phyloP scores from a whole-genome alignment of 805 yeast species.

The Starmerella sp. region DNA sequence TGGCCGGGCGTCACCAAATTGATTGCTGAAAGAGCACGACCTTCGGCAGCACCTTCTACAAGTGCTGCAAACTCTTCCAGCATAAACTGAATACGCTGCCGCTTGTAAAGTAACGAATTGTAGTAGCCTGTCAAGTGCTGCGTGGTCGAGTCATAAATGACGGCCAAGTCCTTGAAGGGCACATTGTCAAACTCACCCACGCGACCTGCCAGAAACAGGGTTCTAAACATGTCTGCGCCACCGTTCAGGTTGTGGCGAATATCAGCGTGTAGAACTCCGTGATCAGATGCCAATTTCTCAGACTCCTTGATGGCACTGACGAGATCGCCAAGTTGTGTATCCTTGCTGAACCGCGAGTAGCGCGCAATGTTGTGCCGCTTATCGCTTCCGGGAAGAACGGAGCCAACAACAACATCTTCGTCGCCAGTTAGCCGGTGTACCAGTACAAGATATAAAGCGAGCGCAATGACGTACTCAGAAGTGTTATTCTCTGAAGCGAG shows the following conservation, averaged over 20 bases:
- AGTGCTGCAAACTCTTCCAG: conserved; percentile 55
- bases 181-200: conserved; percentile 23
- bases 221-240: conserved; percentile 14
- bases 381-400: conserved; percentile 35
- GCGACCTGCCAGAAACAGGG: conserved; percentile 10
- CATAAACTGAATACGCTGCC: conserved; percentile 55
- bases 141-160: conserved; percentile 49
- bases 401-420: conserved; percentile 83
- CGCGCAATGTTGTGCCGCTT: conserved; percentile 39
- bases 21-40: conserved; percentile 44
- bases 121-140: conserved; percentile 37
- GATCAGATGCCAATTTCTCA: conserved; percentile 24
- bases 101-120: conserved; percentile 64
- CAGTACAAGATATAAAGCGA: conserved; percentile 59
- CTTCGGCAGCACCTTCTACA: conserved; percentile 24
- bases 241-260: conserved; percentile 40
- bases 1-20: conserved; percentile 63
- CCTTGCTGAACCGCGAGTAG: conserved; percentile 35
- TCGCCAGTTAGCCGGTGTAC: conserved; percentile 81
- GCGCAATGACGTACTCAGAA: conserved; percentile 40
- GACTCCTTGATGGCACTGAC: conserved; percentile 36
- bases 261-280: conserved; percentile 43
- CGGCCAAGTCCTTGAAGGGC: conserved; percentile 14
- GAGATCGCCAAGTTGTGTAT: conserved; percentile 40
- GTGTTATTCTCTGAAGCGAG: conserved; percentile 21